Evolutionary conservation across 306 rosid genomes (phyloP).

Genomic region (Dryas drummondii): DNA sequence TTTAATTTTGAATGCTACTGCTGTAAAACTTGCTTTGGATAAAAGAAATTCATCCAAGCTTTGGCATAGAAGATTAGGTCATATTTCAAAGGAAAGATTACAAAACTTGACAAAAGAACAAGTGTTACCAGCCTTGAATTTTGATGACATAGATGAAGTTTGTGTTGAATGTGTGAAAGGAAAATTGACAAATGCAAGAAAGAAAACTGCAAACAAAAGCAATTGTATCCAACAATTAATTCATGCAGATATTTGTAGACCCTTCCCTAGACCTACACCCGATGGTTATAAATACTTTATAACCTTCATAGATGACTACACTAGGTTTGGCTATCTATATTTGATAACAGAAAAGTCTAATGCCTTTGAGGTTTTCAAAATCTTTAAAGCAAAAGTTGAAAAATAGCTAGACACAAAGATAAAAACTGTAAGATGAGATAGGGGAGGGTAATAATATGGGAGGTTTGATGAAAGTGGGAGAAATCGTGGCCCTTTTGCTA

Average conservation of each 20-base stretch:
- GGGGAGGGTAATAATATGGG: background rate
- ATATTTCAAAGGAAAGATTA: background rate
- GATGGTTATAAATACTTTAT: background rate
- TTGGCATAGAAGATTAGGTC: background rate
- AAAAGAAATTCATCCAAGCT: background rate
- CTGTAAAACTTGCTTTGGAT: no score
- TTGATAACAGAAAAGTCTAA: background rate
- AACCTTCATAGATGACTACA: constrained; percentile 8
- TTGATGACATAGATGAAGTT: background rate
- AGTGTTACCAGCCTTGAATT: background rate
- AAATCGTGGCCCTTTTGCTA: background rate
- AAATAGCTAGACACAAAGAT: background rate
- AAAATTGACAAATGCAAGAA: background rate
- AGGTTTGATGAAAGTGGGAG: background rate
- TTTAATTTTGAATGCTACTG: no score
- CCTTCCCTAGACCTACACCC: background rate
- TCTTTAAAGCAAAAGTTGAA: constrained; percentile 18
- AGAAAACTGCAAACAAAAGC: background rate
- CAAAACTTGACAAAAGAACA: background rate
- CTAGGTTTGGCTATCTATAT: background rate
- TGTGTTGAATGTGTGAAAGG: background rate
- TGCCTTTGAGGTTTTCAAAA: background rate
- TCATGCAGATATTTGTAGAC: background rate
- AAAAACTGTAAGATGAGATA: background rate
- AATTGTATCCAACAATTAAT: background rate